phyloP scores from a whole-genome alignment of 2,329 filamentous ascomycete species.

The Scedosporium dehoogii region DNA sequence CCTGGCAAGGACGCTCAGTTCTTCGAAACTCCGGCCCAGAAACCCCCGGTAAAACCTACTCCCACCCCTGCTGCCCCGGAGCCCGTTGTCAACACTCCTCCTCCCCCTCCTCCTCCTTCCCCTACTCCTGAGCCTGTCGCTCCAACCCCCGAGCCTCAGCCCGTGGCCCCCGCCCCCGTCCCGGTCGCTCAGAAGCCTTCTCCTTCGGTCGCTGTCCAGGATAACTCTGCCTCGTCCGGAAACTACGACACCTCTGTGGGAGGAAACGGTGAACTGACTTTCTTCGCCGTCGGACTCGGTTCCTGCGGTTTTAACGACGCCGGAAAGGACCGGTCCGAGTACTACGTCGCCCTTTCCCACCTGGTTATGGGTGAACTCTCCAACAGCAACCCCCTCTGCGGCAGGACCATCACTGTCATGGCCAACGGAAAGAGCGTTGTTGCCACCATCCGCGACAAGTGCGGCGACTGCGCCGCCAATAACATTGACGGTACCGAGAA shows the following conservation, averaged over 20 bases:
- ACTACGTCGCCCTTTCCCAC: conserved; percentile 60
- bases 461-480: conserved; percentile 50
- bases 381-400: conserved; percentile 63
- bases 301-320: conserved; percentile 56
- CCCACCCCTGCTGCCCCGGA: conserved; percentile 15
- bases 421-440: conserved; percentile 46
- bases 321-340: conserved; percentile 40
- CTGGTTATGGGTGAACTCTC: conserved; percentile 52
- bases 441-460: conserved; percentile 64
- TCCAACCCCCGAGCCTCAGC: conserved; percentile 8
- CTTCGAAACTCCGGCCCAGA: conserved; percentile 17
- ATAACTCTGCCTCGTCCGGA: conserved; percentile 10
- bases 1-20: conserved; percentile 20
- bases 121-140: neutral
- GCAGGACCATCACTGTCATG: conserved; percentile 54
- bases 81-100: conserved; percentile 1
- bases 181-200: neutral
- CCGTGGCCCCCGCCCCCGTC: conserved; percentile 8
- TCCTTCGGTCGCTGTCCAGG: conserved; percentile 7
- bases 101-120: neutral
- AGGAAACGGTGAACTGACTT: conserved; percentile 57
- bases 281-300: conserved; percentile 59
- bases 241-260: conserved; percentile 9
- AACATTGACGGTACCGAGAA: conserved; percentile 53
- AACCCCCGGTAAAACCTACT: conserved; percentile 2